Evolutionary conservation across 495 filamentous ascomycete species (phyloP).

Genomic region (Tricharina praecox): DNA sequence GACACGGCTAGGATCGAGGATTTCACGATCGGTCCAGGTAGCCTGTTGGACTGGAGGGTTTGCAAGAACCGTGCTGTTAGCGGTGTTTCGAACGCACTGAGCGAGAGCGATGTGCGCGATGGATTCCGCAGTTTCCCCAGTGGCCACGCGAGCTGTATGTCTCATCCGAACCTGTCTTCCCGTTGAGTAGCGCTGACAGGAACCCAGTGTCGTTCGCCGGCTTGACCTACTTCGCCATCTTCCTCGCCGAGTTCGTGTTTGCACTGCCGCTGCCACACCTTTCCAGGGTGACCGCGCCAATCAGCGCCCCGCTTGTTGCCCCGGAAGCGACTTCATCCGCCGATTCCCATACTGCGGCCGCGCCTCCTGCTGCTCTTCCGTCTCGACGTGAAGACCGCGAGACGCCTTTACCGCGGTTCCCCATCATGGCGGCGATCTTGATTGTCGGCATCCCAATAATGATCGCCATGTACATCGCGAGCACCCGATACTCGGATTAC

Average conservation of each 20-base stretch:
- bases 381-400: slow-evolving; percentile 24
- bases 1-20: slow-evolving; percentile 28
- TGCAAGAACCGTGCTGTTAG: not conserved
- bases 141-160: slow-evolving; percentile 50
- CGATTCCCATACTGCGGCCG: not conserved
- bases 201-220: slow-evolving; percentile 43
- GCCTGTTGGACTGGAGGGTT: slow-evolving; percentile 14
- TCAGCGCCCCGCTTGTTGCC: slow-evolving; percentile 26
- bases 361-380: not conserved
- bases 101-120: slow-evolving; percentile 34
- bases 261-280: slow-evolving; percentile 32
- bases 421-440: slow-evolving; percentile 39
- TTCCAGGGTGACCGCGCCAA: slow-evolving; percentile 3
- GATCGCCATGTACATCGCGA: slow-evolving; percentile 41
- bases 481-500: slow-evolving; percentile 47
- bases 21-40: slow-evolving; percentile 20
- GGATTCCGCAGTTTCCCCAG: slow-evolving; percentile 53
- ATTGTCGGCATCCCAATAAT: slow-evolving; percentile 32
- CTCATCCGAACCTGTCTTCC: too few species aligned
- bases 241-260: slow-evolving; percentile 48
- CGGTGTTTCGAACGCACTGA: slow-evolving; percentile 19
- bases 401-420: slow-evolving; percentile 42
- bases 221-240: slow-evolving; percentile 45
- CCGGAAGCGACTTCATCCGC: not conserved
- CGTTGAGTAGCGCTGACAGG: not conserved